Evolutionary conservation across 2,329 filamentous ascomycete genomes (phyloP).

Genomic region (Penicillium brasilianum): DNA sequence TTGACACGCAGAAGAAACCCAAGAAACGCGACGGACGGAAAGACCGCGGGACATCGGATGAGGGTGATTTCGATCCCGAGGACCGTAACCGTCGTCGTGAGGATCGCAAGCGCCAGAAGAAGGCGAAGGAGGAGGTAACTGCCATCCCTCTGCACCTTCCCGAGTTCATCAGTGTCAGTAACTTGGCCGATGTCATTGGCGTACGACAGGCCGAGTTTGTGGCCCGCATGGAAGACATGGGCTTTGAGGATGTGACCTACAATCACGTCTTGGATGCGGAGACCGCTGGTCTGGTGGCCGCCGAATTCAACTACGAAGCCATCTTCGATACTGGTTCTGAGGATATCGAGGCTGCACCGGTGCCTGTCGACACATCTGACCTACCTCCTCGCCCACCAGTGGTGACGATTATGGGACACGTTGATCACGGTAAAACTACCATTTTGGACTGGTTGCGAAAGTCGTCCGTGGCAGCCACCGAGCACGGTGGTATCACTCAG

Average conservation of each 20-base stretch:
- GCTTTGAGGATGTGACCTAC: constrained; percentile 81
- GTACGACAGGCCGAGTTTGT: constrained; percentile 75
- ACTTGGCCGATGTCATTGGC: constrained; percentile 75
- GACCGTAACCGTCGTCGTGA: constrained; percentile 41
- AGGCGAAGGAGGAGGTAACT: constrained; percentile 47
- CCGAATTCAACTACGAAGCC: constrained; percentile 91
- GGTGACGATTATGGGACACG: constrained; percentile 98
- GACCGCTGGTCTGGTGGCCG: constrained; percentile 84
- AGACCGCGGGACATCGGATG: constrained; percentile 33
- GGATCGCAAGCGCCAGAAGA: constrained; percentile 46
- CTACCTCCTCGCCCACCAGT: constrained; percentile 83
- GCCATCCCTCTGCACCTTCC: constrained; percentile 75
- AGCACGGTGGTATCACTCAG: constrained; percentile 97
- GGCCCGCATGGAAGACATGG: constrained; percentile 76
- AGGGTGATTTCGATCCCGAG: constrained; percentile 45
- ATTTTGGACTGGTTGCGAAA: constrained; percentile 92
- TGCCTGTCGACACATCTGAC: constrained; percentile 67
- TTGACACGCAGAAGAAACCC: constrained; percentile 20
- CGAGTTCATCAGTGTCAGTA: constrained; percentile 87
- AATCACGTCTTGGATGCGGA: constrained; percentile 90
- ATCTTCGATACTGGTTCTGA: constrained; percentile 69
- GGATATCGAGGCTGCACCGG: constrained; percentile 74
- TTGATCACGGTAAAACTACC: constrained; percentile 98
- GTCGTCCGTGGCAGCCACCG: constrained; percentile 85
- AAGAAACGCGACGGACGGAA: constrained; percentile 35